These are phyloP conservation scores for Symbiotaphrina buchneri DNA, from an alignment of 495 filamentous ascomycete species.

Conservation along the genomic window DNA sequence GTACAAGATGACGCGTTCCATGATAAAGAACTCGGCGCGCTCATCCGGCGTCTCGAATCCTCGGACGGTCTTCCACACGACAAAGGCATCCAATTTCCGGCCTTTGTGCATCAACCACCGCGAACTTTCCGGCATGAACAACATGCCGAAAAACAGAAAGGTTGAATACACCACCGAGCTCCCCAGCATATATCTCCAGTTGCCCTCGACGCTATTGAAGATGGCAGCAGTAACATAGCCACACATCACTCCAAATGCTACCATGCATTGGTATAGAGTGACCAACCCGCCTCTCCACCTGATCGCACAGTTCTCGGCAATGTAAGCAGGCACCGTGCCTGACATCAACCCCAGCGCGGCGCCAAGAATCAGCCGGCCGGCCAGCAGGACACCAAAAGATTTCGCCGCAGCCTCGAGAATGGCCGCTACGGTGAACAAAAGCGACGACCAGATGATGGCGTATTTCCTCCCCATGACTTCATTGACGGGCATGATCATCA, in stretches of 20 bases:
- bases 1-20: conserved; percentile 27
- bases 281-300: conserved; percentile 35
- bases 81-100: conserved; percentile 22
- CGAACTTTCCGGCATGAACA: conserved; percentile 34
- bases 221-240: conserved; percentile 40
- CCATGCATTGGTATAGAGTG: conserved; percentile 39
- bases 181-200: conserved; percentile 44
- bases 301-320: conserved; percentile 23
- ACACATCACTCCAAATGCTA: conserved; percentile 36
- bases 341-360: conserved; percentile 36
- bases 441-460: conserved; percentile 32
- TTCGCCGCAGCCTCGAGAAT: conserved; percentile 34
- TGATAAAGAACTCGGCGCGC: conserved; percentile 35
- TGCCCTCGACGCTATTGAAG: conserved; percentile 30
- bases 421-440: conserved; percentile 35
- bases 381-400: conserved; percentile 35
- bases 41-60: conserved; percentile 22
- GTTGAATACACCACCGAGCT: conserved; percentile 39
- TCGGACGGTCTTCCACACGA: conserved; percentile 38
- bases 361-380: conserved; percentile 34
- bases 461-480: conserved; percentile 31
- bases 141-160: conserved; percentile 31
- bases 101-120: conserved; percentile 34
- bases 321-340: conserved; percentile 36
- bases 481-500: conserved; percentile 31